phyloP scores from a whole-genome alignment of 2,329 filamentous ascomycete species.

The Chrysosporium keratinophilum region DNA sequence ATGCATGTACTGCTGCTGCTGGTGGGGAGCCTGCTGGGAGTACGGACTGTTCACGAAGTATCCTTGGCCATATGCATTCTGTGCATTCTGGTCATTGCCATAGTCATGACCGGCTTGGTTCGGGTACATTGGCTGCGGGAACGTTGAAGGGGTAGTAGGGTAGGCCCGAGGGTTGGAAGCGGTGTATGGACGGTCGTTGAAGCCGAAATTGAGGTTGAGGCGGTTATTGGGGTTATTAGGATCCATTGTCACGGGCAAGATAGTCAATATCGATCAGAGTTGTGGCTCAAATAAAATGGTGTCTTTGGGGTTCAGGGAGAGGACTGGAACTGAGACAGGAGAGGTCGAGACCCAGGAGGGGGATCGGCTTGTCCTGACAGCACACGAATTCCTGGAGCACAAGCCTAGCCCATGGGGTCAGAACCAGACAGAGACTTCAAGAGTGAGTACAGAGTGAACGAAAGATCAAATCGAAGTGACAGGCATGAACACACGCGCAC shows the following conservation, averaged over 20 bases:
- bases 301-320: conserved; percentile 5
- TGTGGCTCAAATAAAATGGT: conserved; percentile 38
- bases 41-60: conserved; percentile 58
- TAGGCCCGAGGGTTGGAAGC: conserved; percentile 50
- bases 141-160: conserved; percentile 87
- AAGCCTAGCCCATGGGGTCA: neutral
- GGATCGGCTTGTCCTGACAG: neutral
- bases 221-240: conserved; percentile 46
- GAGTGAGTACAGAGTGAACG: neutral
- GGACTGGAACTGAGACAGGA: conserved; percentile 1
- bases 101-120: conserved; percentile 52
- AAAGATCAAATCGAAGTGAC: neutral
- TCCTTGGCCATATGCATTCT: conserved; percentile 35
- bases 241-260: conserved; percentile 39
- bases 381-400: neutral
- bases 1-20: conserved; percentile 45
- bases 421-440: neutral
- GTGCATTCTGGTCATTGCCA: conserved; percentile 37
- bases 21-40: conserved; percentile 35
- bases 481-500: neutral
- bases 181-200: conserved; percentile 55
- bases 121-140: conserved; percentile 77
- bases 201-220: conserved; percentile 40
- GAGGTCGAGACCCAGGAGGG: neutral
- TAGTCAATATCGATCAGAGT: neutral